Evolutionary conservation across 306 rosid genomes (phyloP).

Genomic region (barrel medic (Medicago truncatula)): DNA sequence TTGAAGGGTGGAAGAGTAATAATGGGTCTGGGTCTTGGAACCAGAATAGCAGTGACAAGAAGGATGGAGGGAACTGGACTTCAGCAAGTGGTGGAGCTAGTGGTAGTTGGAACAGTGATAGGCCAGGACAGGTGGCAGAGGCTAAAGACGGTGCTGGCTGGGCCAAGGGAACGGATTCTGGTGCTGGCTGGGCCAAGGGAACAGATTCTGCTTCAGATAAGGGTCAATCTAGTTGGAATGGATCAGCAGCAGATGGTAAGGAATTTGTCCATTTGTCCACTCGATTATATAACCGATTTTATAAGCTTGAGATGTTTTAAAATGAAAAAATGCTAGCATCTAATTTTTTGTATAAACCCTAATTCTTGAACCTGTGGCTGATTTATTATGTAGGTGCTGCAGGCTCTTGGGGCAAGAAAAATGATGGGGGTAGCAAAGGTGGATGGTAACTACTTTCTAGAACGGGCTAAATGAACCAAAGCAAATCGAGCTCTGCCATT

Average conservation of each 20-base stretch:
- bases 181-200: conserved; percentile 32
- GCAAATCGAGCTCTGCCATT: conserved; percentile 12
- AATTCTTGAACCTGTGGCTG: conserved; percentile 15
- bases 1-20: conserved; percentile 54
- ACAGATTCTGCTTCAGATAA: conserved; percentile 43
- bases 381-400: conserved; percentile 42
- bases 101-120: conserved; percentile 11
- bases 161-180: neutral
- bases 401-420: conserved; percentile 59
- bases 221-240: conserved; percentile 51
- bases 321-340: neutral
- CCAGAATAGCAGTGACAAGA: conserved; percentile 5
- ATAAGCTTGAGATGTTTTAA: neutral
- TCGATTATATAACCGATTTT: neutral
- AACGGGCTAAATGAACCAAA: conserved; percentile 4
- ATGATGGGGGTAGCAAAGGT: conserved; percentile 48
- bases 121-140: neutral
- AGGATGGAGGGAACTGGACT: conserved; percentile 40
- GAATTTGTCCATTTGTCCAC: neutral
- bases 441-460: conserved; percentile 56
- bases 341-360: neutral
- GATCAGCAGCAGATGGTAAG: conserved; percentile 47
- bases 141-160: neutral
- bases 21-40: conserved; percentile 41
- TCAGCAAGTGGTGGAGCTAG: conserved; percentile 36